Percentiles rank a stretch among this genome's conserved stretches.
Evolutionary conservation across 2,329 filamentous ascomycete genomes (phyloP).

Genomic region (Zymoseptoria ardabiliae): DNA sequence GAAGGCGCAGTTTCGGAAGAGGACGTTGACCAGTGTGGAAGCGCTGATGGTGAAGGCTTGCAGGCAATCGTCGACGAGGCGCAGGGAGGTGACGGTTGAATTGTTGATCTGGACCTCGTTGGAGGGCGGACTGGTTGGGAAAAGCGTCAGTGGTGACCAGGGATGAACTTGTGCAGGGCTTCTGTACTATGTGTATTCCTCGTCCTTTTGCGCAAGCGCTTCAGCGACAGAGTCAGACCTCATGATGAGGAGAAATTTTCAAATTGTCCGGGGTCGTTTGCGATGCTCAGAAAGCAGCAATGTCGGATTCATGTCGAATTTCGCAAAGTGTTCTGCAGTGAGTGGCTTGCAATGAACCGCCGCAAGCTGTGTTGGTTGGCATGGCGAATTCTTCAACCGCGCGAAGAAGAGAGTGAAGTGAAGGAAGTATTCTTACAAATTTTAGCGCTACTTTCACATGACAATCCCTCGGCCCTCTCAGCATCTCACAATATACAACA

Average conservation of each 20-base stretch:
- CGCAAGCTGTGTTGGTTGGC: too few relatives aligned
- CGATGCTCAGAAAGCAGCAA: not conserved
- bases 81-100: constrained; percentile 1
- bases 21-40: constrained; percentile 3
- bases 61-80: constrained; percentile 3
- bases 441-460: too few relatives aligned
- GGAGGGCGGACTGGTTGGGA: not conserved
- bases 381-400: not conserved
- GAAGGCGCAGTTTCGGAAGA: constrained; percentile 4
- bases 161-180: not conserved
- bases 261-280: not conserved
- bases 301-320: not conserved
- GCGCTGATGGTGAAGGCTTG: constrained; percentile 3
- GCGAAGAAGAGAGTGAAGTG: not conserved
- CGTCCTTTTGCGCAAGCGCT: not conserved
- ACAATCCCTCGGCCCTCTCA: not conserved
- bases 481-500: too few relatives aligned
- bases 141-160: not conserved
- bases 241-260: not conserved
- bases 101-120: not conserved
- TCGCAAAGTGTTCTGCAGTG: not conserved
- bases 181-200: not conserved
- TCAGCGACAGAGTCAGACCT: not conserved
- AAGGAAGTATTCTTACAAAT: not conserved
- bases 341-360: too few relatives aligned